Evolutionary conservation across 495 filamentous ascomycete genomes (phyloP), one percentile per base, ranked within the genome.

Genomic region (Xylaria venustula): DNA sequence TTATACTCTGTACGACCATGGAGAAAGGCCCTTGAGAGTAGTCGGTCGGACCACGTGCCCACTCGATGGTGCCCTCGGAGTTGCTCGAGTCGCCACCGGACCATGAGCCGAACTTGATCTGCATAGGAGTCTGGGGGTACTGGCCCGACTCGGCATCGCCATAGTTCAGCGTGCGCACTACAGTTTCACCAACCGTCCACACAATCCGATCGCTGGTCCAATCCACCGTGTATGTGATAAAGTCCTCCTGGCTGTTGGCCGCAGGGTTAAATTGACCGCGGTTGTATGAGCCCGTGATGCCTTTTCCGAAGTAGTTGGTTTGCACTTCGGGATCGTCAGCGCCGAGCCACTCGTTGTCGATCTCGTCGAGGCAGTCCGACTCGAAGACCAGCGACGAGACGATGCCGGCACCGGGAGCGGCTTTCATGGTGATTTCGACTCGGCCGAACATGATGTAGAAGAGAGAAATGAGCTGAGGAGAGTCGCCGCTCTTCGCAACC

Each of bases 241-340:
- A 97, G 2, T 81, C 74, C 28, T 73, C 80, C 63, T 91, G 86
- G 64, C 83, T 87, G 50, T 80, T 73, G 47, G 84, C 71, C 15
- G 83, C 68, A 66, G 88, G 84, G 66, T 85, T 84, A 72, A 88
- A 92, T 37, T 87, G 81, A 17, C 87, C 93, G 45, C 91, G 90
- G 71, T 89, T 84, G 70, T 88, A 93, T 9, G 82, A 80, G 12
- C 74, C 77, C 0, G 88, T 90, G 54, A 90, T 86, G 14, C 93
- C 94, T 77, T 97, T 95, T 71, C 90, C 89, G 70, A 93, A 98
- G 79, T 92, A 98, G 77, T 98, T 97, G 70, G 85, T 89, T 75
- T 97, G 90, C 14, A 95, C 89, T 53, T 87, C 72, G 51, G 66
- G 81, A 54, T 78, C 75, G 66, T 87, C 81, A 45, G 81, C 80